Conservation (phyloP, 2,329 filamentous ascomycete species). For the Pseudocercospora ulei region DNA sequence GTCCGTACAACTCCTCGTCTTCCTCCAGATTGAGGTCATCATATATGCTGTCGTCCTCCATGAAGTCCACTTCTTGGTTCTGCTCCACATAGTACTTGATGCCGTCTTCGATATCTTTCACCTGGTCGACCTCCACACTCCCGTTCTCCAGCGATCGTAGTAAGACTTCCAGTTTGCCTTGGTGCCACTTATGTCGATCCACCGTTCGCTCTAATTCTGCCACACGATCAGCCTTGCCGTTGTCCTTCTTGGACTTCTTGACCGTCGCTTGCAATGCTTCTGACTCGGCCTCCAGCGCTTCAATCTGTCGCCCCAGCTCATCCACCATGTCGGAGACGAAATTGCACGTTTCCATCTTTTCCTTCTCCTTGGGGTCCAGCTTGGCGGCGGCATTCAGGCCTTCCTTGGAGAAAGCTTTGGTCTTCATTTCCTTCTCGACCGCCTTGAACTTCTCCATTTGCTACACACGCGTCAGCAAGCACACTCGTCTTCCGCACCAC, state of each 20-base stretch:
- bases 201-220: slow-evolving; percentile 73
- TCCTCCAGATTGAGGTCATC: slow-evolving; percentile 87
- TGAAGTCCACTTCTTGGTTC: slow-evolving; percentile 77
- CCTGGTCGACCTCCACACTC: slow-evolving; percentile 74
- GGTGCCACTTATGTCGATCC: slow-evolving; percentile 94
- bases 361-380: slow-evolving; percentile 94
- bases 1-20: slow-evolving; percentile 79
- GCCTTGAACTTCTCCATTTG: slow-evolving; percentile 99
- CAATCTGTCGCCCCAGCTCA: slow-evolving; percentile 86
- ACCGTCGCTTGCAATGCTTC: slow-evolving; percentile 76
- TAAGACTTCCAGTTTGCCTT: slow-evolving; percentile 82
- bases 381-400: slow-evolving; percentile 83
- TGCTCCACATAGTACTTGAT: slow-evolving; percentile 94
- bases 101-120: slow-evolving; percentile 78
- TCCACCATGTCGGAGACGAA: slow-evolving; percentile 83
- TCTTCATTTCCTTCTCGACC: slow-evolving; percentile 99
- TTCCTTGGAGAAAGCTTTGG: slow-evolving; percentile 98
- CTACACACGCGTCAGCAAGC: slow-evolving; percentile 40
- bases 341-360: slow-evolving; percentile 77
- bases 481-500: no score
- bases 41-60: slow-evolving; percentile 90
- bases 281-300: slow-evolving; percentile 79
- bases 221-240: slow-evolving; percentile 77
- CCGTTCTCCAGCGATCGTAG: slow-evolving; percentile 87
- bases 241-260: slow-evolving; percentile 93